A percentile compares a stretch with the other conserved stretches of the same genome.
These are phyloP conservation scores for Dryas octopetala DNA, from an alignment of 306 rosid species.

Conservation along the genomic window DNA sequence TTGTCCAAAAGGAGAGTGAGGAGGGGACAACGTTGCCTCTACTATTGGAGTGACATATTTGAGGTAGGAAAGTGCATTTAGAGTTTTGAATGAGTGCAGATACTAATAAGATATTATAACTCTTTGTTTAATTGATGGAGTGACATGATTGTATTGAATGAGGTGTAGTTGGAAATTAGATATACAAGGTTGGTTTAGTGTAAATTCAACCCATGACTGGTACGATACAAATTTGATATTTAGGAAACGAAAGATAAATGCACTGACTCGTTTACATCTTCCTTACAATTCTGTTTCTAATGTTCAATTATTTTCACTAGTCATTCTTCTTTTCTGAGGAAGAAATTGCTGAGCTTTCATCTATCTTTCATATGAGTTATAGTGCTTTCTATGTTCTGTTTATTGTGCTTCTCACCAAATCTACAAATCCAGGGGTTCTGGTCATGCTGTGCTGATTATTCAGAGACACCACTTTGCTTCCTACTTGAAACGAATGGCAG, in stretches of 20 bases:
- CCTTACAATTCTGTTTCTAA: neutral
- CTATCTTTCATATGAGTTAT: neutral
- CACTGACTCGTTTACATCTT: neutral
- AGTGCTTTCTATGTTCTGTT: neutral
- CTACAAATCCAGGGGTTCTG: constrained; percentile 76
- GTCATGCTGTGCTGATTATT: constrained; percentile 85
- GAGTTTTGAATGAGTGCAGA: no score
- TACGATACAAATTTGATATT: neutral
- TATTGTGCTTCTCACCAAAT: constrained; percentile 17
- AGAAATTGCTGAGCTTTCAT: neutral
- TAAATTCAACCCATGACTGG: neutral
- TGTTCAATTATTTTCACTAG: neutral
- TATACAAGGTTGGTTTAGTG: neutral
- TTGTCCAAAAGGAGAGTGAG: no score
- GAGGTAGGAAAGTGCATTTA: no score
- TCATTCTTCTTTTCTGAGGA: neutral
- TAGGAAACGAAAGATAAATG: neutral
- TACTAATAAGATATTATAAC: no score
- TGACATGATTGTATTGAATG: neutral
- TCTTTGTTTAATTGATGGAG: no score
- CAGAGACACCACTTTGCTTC: constrained; percentile 98
- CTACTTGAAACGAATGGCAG: constrained; percentile 94
- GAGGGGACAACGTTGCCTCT: no score
- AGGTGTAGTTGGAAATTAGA: neutral
- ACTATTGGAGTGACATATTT: no score